Conservation (phyloP, 805 yeast genomes). For the Cyberlindnera meyerae region DNA sequence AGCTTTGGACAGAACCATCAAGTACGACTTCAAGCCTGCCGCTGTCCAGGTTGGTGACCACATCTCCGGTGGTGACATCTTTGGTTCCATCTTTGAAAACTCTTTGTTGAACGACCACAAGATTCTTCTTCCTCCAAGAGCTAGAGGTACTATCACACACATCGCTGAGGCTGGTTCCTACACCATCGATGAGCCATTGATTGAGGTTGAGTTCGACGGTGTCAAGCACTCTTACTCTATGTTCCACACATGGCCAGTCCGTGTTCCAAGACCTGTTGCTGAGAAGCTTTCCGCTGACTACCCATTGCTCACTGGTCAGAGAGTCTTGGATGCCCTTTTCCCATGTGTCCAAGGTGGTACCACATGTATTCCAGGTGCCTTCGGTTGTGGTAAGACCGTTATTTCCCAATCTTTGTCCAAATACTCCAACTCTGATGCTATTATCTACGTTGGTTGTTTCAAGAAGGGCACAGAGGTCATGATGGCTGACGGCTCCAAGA, state of each 20-base stretch:
- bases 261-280: constrained; percentile 98
- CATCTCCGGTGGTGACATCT: constrained; percentile 96
- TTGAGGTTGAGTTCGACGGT: constrained; percentile 95
- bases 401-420: constrained; percentile 96
- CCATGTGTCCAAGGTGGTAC: constrained; percentile 99
- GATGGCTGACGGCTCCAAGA: constrained; percentile 39
- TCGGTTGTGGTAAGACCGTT: constrained; percentile 98
- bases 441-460: constrained; percentile 81
- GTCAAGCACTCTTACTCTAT: constrained; percentile 73
- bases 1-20: constrained; percentile 75
- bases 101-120: constrained; percentile 90
- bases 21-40: constrained; percentile 85
- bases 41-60: constrained; percentile 88
- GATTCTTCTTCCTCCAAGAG: constrained; percentile 94
- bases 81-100: constrained; percentile 91
- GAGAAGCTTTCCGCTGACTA: constrained; percentile 89
- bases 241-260: constrained; percentile 99
- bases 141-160: constrained; percentile 92
- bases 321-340: constrained; percentile 95
- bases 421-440: constrained; percentile 95
- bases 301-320: constrained; percentile 96
- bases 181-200: constrained; percentile 79
- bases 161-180: constrained; percentile 89
- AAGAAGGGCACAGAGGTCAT: constrained; percentile 38
- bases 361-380: constrained; percentile 99